Percentiles rank a stretch among this genome's conserved stretches.
phyloP scores from a whole-genome alignment of 148 eudicot genomes.

The Chenopodium album region DNA sequence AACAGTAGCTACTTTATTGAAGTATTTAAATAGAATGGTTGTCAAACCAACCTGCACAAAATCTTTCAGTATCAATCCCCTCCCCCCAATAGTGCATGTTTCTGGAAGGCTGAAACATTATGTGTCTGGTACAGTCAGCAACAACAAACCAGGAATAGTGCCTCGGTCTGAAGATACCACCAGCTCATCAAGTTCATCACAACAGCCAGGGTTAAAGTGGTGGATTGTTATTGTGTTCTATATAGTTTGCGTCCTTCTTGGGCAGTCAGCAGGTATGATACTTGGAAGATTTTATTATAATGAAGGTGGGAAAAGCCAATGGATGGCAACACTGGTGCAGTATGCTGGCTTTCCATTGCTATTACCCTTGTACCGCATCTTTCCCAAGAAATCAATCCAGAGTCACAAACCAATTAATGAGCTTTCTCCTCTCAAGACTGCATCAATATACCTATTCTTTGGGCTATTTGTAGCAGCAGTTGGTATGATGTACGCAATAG shows the following conservation, averaged over 20 bases:
- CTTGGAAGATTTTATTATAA: slow-evolving; percentile 45
- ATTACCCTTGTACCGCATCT: slow-evolving; percentile 30
- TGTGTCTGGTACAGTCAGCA: slow-evolving; percentile 6
- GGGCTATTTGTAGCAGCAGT: slow-evolving; percentile 19
- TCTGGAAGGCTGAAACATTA: background rate
- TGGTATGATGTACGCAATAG: slow-evolving; percentile 25
- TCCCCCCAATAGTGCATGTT: background rate
- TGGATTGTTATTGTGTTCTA: slow-evolving; percentile 34
- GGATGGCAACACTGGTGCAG: slow-evolving; percentile 40
- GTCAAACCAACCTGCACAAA: background rate
- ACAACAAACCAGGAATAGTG: background rate
- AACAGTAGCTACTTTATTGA: no score
- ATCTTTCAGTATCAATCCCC: background rate
- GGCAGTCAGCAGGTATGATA: slow-evolving; percentile 39
- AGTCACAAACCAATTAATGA: slow-evolving; percentile 7
- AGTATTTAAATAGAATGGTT: background rate
- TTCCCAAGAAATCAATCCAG: slow-evolving; percentile 12
- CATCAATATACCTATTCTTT: slow-evolving; percentile 17
- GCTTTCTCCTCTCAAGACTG: slow-evolving; percentile 5
- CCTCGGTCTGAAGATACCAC: slow-evolving; percentile 1
- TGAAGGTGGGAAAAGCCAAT: slow-evolving; percentile 49
- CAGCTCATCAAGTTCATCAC: background rate
- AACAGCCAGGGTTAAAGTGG: slow-evolving; percentile 26
- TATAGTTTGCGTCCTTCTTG: slow-evolving; percentile 34
- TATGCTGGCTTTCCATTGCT: slow-evolving; percentile 44